phyloP scores from a whole-genome alignment of 2,329 filamentous ascomycete genomes.

The Ceratocystis variospora region DNA sequence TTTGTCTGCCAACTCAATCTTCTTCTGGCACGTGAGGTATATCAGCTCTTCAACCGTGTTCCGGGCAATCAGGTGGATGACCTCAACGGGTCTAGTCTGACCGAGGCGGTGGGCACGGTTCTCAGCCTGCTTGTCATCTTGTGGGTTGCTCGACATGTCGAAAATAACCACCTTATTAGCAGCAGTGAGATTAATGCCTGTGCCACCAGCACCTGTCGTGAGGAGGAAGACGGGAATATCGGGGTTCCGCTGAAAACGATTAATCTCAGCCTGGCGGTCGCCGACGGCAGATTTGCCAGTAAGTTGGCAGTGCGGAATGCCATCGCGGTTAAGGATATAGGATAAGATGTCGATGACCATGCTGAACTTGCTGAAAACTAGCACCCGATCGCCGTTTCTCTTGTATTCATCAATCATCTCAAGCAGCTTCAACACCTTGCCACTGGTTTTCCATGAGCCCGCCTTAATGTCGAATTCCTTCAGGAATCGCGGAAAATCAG shows the following conservation, averaged over 20 bases:
- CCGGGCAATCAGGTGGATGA: constrained; percentile 67
- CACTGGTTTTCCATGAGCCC: constrained; percentile 47
- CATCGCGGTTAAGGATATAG: constrained; percentile 59
- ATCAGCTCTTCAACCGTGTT: constrained; percentile 89
- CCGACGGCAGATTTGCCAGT: constrained; percentile 73
- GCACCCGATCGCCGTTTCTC: constrained; percentile 66
- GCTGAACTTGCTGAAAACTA: constrained; percentile 90
- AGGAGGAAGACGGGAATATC: constrained; percentile 82
- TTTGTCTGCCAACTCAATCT: constrained; percentile 68
- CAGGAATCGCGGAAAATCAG: constrained; percentile 41
- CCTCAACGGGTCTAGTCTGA: constrained; percentile 79
- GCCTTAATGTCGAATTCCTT: constrained; percentile 40
- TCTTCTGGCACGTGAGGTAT: constrained; percentile 78
- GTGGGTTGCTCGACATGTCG: constrained; percentile 92
- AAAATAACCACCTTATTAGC: constrained; percentile 98
- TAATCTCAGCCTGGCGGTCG: constrained; percentile 74
- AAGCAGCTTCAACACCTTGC: constrained; percentile 73
- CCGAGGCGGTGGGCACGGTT: constrained; percentile 92
- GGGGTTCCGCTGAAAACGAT: constrained; percentile 64
- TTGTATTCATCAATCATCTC: constrained; percentile 61
- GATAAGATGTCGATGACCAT: constrained; percentile 83
- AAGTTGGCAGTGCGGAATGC: constrained; percentile 68
- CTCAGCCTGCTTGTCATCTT: constrained; percentile 96
- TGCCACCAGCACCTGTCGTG: constrained; percentile 87
- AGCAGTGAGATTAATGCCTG: constrained; percentile 86